Evolutionary conservation across 805 yeast genomes (phyloP), one percentile per base, ranked within the genome.

Genomic region (Schizosaccharomyces cryophilus): DNA sequence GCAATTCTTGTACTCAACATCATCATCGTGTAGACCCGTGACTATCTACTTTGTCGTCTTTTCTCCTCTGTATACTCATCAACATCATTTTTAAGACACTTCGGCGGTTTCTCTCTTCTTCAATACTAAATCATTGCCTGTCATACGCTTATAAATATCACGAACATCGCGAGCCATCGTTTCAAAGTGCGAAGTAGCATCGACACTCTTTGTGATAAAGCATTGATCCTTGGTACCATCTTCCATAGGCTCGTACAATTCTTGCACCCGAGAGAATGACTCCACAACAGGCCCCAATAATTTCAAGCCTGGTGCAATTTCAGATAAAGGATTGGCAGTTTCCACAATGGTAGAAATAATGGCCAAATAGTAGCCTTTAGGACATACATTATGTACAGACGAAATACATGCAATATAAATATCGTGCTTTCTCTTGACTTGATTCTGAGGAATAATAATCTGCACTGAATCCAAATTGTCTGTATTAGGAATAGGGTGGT

Each of bases 81-180:
- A 11, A 11, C 40, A 35, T 35, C 40, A 35, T 15, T 35, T 35
- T 35, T 15, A 35, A 35, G 40, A 35, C 9, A 35, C 13, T 35
- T 35, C 40, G 15, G 40, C 40, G 13, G 40, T 11, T 35, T 35
- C 40, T 9, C 40, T 35, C 71, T 85, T 79, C 74, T 87, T 83
- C 66, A 89, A 78, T 29, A 85, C 94, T 67, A 93, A 78, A 21
- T 95, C 95, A 71, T 87, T 85, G 60, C 97, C 97, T 42, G 85
- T 85, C 65, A 93, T 83, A 71, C 97, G 81, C 72, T 83, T 83
- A 72, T 93, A 93, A 61, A 93, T 78, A 71, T 90, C 96, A 73
- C 87, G 88, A 66, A 93, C 95, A 71, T 93, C 97, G 71, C 93
- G 97, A 48, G 98, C 93, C 67, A 95, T 85, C 54, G 89, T 75